Base-by-base conservation (phyloP, 1,284 basidiomycete genomes). In the Cerrena zonata region DNA sequence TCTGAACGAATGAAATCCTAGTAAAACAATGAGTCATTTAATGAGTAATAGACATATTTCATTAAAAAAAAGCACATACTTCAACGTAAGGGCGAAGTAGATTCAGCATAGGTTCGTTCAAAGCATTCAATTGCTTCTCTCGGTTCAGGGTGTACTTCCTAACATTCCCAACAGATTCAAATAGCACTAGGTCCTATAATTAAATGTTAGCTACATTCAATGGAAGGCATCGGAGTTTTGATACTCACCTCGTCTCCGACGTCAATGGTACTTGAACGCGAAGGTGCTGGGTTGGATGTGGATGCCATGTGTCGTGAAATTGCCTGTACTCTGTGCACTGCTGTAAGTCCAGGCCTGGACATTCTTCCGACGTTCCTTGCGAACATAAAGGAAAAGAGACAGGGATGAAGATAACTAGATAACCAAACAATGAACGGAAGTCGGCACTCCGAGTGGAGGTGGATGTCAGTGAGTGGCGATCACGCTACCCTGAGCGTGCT, bases 91-190 rank as follows among this genome's bases (percentile, higher is more conserved):
- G 75, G 37, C 80, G 74, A 22, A 99, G 75, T 15, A 82, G 63
- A 26, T 79, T 67, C 46, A 99, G 81, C 93, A 98, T 98, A 40
- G 81, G 73, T 48, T 79, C 72, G 67, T 94, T 84, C 49, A 99
- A 77, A 2, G 93, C 86, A 72, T 99, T 99, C 42, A 93, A 76
- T 66, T 92, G 91, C 56, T 71, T 71, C 2, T 90, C 82, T 48
- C 94, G 79, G 65, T 98, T 95, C 52, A 97, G 79, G 34, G 82
- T 76, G 60, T 86, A 90, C 22, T 77, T 83, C 52, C 91, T 77
- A 39, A 84, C 63, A 46, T 75, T 72, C 45, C 80, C 73, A 51
- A 78, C 77, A 21, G 83, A 82, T 64, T 89, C 82, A 62, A 90
- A 89, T 47, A 82, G 68, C 27, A 93, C 84, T 39, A 77, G 72